Evolutionary conservation across 495 filamentous ascomycete genomes (phyloP), one percentile per base, ranked within the genome.

Genomic region (Mytilinidion resinicola): DNA sequence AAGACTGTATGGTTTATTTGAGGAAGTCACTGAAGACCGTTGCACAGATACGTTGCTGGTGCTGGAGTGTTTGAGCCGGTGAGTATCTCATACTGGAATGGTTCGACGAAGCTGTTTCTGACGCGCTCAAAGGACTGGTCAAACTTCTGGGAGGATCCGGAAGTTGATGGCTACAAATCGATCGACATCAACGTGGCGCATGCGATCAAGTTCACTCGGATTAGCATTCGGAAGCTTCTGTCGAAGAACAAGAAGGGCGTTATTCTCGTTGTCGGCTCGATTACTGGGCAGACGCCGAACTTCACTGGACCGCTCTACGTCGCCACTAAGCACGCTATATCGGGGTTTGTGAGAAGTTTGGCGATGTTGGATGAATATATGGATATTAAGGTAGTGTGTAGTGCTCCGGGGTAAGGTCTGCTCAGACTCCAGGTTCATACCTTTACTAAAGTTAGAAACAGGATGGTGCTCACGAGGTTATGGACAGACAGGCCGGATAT

Each of bases 1-100:
- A 8, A 25, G 15, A 25, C 12, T 12, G 19, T 9, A 21, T 10
- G 8, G 3, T 6, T 25, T 3, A 14, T 8, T 12, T 14, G 20
- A 33, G 14, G 10, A 49, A 11, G 15, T 6, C 4, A 3, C 46
- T 49, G 20, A 49, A 30, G 10, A 19, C 4, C 4, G 7, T 20
- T 49, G 14, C 33, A 14, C 33, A 49, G 20, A 49, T 69, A 66
- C 30, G 53, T 64, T 8, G 53, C 65, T 25, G 61, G 50, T 15
- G 70, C 71, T 9, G 71, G 66, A 14, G 55, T 73, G 15, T 71
- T 70, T 46, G 69, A 72, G 50, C 70, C 68, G n/a, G 61, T 69
- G 38, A 50, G 49, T 64, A 19, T 4, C 6, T 9, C 12, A 25
- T 6, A 30, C 6, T 3, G 20, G 7, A 14, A 8, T 8, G 21